A percentile compares a stretch with the other conserved stretches of the same genome.
phyloP scores from a whole-genome alignment of 495 filamentous ascomycete species.

The Talaromyces adpressus region DNA sequence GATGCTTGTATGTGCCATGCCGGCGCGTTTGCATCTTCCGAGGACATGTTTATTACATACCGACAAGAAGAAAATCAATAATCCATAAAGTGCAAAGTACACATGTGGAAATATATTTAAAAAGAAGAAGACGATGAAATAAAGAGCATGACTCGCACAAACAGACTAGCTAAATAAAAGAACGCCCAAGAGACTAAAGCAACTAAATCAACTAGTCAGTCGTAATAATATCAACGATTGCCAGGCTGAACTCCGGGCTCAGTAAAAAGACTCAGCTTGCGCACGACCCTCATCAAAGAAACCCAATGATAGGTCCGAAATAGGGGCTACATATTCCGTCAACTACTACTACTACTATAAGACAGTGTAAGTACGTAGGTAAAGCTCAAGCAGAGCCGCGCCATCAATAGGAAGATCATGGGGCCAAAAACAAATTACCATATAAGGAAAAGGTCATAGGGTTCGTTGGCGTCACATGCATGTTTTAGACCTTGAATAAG shows the following conservation, averaged over 20 bases:
- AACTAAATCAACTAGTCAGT: neutral
- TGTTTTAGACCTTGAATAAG: too few species aligned
- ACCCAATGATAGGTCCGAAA: too few species aligned
- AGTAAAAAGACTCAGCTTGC: neutral
- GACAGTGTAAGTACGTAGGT: too few species aligned
- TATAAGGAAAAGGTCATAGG: too few species aligned
- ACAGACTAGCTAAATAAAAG: too few species aligned
- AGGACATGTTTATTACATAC: neutral
- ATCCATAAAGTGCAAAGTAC: neutral
- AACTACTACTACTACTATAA: too few species aligned
- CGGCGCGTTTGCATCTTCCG: neutral
- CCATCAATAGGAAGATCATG: too few species aligned
- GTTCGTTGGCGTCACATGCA: too few species aligned
- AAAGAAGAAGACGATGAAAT: neutral
- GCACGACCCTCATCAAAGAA: neutral
- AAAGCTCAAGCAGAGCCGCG: too few species aligned
- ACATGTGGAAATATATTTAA: neutral
- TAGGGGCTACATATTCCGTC: too few species aligned
- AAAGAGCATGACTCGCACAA: too few species aligned
- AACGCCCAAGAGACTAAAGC: neutral
- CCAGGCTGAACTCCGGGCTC: neutral
- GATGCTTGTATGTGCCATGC: neutral
- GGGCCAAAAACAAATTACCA: too few species aligned
- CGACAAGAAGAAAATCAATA: neutral
- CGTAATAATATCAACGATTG: neutral